These are phyloP conservation scores for Apophysomyces trapeziformis DNA, from an alignment of 371 early-diverging fungal genomes.

Conservation along the genomic window DNA sequence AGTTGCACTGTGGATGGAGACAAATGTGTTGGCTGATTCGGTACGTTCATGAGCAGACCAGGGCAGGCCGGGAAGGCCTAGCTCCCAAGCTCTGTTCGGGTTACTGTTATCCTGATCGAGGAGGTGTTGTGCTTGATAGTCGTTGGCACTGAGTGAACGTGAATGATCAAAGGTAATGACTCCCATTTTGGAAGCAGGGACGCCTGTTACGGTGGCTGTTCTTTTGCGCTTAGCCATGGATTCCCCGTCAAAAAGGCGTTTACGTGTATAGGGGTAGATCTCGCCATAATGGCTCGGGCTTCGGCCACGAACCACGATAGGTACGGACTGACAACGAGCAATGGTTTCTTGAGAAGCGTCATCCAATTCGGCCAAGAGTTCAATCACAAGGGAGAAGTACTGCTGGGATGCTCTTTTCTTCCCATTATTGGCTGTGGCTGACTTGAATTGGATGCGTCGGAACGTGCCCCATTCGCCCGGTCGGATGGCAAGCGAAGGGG, in stretches of 20 bases:
- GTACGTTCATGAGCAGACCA: slow-evolving; percentile 1
- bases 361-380: slow-evolving; percentile 61
- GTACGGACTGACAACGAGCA: slow-evolving; percentile 67
- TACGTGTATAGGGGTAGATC: slow-evolving; percentile 24
- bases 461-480: slow-evolving; percentile 67
- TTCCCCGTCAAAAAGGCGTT: slow-evolving; percentile 1
- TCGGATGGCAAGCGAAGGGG: slow-evolving; percentile 56
- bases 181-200: background rate
- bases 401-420: slow-evolving; percentile 84
- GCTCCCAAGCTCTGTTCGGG: background rate
- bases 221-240: background rate
- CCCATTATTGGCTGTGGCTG: slow-evolving; percentile 89
- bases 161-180: background rate
- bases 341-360: slow-evolving; percentile 48
- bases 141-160: background rate
- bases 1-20: background rate
- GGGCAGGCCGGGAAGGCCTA: background rate
- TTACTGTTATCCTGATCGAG: background rate
- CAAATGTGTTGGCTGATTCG: background rate
- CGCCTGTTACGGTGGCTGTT: background rate
- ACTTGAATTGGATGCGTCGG: slow-evolving; percentile 91
- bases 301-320: slow-evolving; percentile 88
- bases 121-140: background rate
- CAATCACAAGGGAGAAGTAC: slow-evolving; percentile 71
- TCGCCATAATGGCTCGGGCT: slow-evolving; percentile 86